Evolutionary conservation across 2,329 filamentous ascomycete species (phyloP).

Genomic region (Sporothrix curviconia): DNA sequence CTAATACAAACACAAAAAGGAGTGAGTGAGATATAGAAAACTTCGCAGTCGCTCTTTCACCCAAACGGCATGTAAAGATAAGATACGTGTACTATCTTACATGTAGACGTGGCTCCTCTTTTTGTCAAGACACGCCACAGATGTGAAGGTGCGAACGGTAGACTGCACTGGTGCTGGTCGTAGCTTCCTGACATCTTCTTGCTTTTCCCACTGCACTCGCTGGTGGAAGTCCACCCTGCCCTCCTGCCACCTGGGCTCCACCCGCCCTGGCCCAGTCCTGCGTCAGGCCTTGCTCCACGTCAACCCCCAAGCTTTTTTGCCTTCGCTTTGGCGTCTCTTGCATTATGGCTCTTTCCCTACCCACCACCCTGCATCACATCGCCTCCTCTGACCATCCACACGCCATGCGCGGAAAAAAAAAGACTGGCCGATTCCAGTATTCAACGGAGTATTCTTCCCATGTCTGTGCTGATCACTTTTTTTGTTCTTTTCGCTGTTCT

Average conservation of each 20-base stretch:
- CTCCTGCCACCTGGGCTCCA: not conserved
- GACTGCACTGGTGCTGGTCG: not conserved
- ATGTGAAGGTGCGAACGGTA: not conserved
- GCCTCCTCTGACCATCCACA: slow-evolving; percentile 1
- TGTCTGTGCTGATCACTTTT: not conserved
- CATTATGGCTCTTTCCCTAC: not conserved
- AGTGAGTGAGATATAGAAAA: too few species aligned
- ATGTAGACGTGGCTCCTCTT: too few species aligned
- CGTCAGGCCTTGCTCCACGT: slow-evolving; percentile 5
- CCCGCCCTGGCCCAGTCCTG: not conserved
- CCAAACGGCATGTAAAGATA: too few species aligned
- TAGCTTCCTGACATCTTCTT: not conserved
- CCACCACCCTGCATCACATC: slow-evolving; percentile 13
- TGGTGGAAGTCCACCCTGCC: not conserved
- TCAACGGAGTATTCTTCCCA: not conserved
- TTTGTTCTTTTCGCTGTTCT: not conserved
- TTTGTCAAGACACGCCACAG: too few species aligned
- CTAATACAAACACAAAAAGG: too few species aligned
- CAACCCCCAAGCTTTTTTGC: not conserved
- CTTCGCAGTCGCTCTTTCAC: too few species aligned
- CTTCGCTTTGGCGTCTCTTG: not conserved
- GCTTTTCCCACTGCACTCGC: not conserved
- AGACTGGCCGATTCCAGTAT: not conserved
- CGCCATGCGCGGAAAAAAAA: slow-evolving; percentile 2
- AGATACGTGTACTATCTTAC: too few species aligned